Percentiles rank a stretch among this genome's conserved stretches.
phyloP scores from a whole-genome alignment of 371 early-diverging fungal genomes.

The Batkoa obscura region DNA sequence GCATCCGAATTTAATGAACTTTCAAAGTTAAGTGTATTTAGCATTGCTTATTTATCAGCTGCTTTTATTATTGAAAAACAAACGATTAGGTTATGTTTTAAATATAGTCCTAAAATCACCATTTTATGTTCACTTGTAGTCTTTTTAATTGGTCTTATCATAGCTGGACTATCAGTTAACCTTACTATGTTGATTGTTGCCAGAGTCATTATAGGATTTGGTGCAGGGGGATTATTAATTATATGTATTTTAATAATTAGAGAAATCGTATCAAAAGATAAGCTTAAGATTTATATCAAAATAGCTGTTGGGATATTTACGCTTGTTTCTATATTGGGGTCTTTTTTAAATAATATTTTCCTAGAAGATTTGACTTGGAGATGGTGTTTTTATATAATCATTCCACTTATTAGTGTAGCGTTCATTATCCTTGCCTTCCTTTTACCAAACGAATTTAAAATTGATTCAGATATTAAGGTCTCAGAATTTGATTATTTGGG shows the following conservation, averaged over 20 bases:
- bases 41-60: conserved; percentile 51
- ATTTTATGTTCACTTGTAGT: conserved; percentile 28
- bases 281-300: conserved; percentile 29
- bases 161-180: conserved; percentile 30
- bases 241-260: conserved; percentile 48
- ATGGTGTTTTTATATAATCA: conserved; percentile 62
- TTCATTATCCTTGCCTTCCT: conserved; percentile 25
- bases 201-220: conserved; percentile 54
- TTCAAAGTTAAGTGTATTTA: conserved; percentile 43
- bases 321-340: conserved; percentile 48
- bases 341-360: conserved; percentile 51
- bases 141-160: conserved; percentile 31
- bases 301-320: conserved; percentile 27
- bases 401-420: conserved; percentile 40
- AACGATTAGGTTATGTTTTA: conserved; percentile 31
- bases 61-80: conserved; percentile 54
- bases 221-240: conserved; percentile 59
- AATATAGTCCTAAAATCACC: conserved; percentile 41
- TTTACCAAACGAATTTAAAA: conserved; percentile 27
- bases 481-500: conserved; percentile 6
- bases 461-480: too few relatives aligned
- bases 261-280: conserved; percentile 9
- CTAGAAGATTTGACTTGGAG: conserved; percentile 27
- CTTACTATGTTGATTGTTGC: conserved; percentile 41
- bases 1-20: conserved; percentile 49